A percentile compares a stretch with the other conserved stretches of the same genome.
These are phyloP conservation scores for Phytophthora europaea DNA, from an alignment of 352 stramenopile species.

Conservation along the genomic window DNA sequence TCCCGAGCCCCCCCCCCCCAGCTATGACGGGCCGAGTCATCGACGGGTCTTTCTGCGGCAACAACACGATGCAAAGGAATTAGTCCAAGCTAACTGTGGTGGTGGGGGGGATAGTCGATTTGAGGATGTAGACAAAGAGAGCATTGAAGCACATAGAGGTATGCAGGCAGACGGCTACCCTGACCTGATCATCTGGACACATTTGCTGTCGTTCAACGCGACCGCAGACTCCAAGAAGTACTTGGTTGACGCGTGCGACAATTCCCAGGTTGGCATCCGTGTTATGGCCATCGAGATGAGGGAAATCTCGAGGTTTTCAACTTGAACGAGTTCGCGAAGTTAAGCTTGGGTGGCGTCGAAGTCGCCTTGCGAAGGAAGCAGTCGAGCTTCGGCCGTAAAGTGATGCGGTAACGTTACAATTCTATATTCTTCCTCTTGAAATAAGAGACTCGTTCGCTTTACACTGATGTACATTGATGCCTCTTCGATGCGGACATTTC, in stretches of 20 bases:
- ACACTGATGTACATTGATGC: too few relatives aligned
- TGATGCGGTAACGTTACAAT: too few relatives aligned
- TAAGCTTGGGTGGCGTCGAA: conserved; percentile 12
- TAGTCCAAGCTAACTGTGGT: background rate
- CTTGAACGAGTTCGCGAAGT: conserved; percentile 3
- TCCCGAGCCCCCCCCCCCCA: background rate
- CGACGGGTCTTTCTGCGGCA: background rate
- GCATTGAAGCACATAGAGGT: background rate
- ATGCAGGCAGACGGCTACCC: conserved; percentile 21
- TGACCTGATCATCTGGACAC: conserved; percentile 62
- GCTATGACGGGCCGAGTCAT: background rate
- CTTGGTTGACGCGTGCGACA: conserved; percentile 51
- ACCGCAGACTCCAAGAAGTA: conserved; percentile 28
- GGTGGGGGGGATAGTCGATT: background rate
- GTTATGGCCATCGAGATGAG: conserved; percentile 45
- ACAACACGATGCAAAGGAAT: background rate
- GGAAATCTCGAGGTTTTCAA: conserved; percentile 2
- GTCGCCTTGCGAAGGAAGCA: conserved; percentile 6
- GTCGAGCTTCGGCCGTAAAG: background rate
- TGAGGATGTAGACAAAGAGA: background rate
- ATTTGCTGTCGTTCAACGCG: conserved; percentile 60
- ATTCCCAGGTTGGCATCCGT: conserved; percentile 54
- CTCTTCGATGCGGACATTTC: too few relatives aligned
- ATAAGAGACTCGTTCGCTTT: too few relatives aligned
- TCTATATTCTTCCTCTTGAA: too few relatives aligned